phyloP scores from a whole-genome alignment of 1,139 yeast species.

The Candida glucosophila region DNA sequence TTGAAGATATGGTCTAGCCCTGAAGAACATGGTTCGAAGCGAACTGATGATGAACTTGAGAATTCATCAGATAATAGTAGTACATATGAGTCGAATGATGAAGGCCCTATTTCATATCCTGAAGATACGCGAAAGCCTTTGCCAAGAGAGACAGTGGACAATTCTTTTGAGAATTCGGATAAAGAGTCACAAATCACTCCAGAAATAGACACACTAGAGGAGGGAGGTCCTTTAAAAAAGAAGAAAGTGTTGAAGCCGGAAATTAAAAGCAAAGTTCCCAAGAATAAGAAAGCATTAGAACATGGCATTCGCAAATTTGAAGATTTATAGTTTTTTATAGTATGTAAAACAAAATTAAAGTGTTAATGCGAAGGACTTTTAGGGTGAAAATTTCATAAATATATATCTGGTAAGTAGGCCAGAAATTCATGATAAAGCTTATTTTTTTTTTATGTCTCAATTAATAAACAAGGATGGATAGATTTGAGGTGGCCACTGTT shows the following conservation, averaged over 20 bases:
- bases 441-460: too few relatives aligned
- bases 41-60: conserved; percentile 15
- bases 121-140: too few relatives aligned
- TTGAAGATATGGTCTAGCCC: conserved; percentile 63
- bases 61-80: conserved; percentile 9
- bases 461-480: conserved; percentile 20
- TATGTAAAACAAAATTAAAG: conserved; percentile 1
- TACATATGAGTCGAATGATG: conserved; percentile 4
- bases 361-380: not conserved
- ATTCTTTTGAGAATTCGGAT: not conserved
- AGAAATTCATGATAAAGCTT: too few relatives aligned
- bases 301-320: conserved; percentile 65
- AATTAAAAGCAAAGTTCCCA: conserved; percentile 37
- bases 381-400: too few relatives aligned
- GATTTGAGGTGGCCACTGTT: conserved; percentile 31
- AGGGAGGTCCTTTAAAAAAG: conserved; percentile 6
- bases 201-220: conserved; percentile 10
- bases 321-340: conserved; percentile 30
- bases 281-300: conserved; percentile 44
- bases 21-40: conserved; percentile 11
- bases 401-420: too few relatives aligned
- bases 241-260: conserved; percentile 22
- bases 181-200: not conserved
- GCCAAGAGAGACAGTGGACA: too few relatives aligned
- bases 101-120: not conserved